These are phyloP conservation scores for Suillus hirtellus DNA, from an alignment of 768 basidiomycete genomes.

Conservation along the genomic window DNA sequence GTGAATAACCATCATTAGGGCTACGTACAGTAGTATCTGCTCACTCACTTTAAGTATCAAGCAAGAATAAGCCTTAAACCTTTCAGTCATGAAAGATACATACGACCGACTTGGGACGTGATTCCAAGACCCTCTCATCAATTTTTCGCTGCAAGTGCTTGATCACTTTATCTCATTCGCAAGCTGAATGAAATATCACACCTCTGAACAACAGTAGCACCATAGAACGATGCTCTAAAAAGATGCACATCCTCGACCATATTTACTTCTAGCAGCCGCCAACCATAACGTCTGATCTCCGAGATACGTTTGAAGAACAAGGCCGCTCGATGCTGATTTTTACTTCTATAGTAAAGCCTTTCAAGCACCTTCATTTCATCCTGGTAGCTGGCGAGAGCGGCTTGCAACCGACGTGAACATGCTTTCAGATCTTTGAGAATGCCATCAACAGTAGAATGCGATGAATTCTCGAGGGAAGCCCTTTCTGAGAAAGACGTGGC, in stretches of 20 bases:
- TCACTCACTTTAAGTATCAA: conserved; percentile 50
- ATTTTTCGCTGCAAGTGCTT: conserved; percentile 42
- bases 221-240: conserved; percentile 31
- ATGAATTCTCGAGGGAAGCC: conserved; percentile 19
- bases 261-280: conserved; percentile 19
- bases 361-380: conserved; percentile 63
- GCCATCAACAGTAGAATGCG: conserved; percentile 48
- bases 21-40: background rate
- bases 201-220: conserved; percentile 22
- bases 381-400: conserved; percentile 32
- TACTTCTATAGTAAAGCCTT: conserved; percentile 74
- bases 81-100: conserved; percentile 37
- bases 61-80: conserved; percentile 34
- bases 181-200: background rate
- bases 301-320: conserved; percentile 69
- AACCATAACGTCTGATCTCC: conserved; percentile 59
- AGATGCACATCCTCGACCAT: conserved; percentile 24
- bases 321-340: conserved; percentile 55
- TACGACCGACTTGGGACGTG: conserved; percentile 47
- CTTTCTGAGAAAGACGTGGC: conserved; percentile 20
- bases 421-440: conserved; percentile 62
- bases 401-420: conserved; percentile 52
- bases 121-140: conserved; percentile 64
- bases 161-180: too few species aligned
- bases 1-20: conserved; percentile 12